phyloP scores from a whole-genome alignment of 129 eudicot species.

The Tagetes patula region DNA sequence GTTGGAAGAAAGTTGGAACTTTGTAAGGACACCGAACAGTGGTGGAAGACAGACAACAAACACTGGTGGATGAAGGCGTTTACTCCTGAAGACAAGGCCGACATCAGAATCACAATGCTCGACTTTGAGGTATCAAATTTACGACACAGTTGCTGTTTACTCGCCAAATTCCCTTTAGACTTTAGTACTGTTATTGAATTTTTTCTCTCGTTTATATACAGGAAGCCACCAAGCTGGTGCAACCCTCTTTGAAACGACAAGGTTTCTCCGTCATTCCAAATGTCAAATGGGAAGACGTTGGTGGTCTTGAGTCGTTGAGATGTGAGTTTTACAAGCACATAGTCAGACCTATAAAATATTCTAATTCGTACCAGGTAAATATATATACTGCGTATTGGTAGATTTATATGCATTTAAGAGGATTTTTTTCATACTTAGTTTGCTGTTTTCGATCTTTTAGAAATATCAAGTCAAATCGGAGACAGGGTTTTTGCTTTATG shows the following conservation, averaged over 20 bases:
- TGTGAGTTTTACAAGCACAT: constrained; percentile 61
- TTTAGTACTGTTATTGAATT: not conserved
- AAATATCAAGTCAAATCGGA: constrained; percentile 59
- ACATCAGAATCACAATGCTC: constrained; percentile 60
- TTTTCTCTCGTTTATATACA: constrained; percentile 28
- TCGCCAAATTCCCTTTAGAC: too few relatives aligned
- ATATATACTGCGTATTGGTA: not conserved
- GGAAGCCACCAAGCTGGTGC: constrained; percentile 60
- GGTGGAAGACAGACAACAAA: constrained; percentile 5
- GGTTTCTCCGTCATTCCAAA: constrained; percentile 79
- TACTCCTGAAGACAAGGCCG: constrained; percentile 70
- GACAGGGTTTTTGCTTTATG: constrained; percentile 84
- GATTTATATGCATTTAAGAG: not conserved
- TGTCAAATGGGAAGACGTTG: constrained; percentile 94
- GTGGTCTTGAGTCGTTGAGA: constrained; percentile 71
- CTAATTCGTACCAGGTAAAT: constrained; percentile 65
- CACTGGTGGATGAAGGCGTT: constrained; percentile 70
- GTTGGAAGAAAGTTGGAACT: constrained; percentile 50
- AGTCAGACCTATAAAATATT: constrained; percentile 69
- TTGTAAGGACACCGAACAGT: constrained; percentile 24
- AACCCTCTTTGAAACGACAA: constrained; percentile 88
- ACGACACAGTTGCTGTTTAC: not conserved
- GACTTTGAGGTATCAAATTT: constrained; percentile 54
- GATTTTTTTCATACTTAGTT: not conserved
- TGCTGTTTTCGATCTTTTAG: constrained; percentile 28